phyloP scores from a whole-genome alignment of 768 basidiomycete species.

The Suillus ampliporus region DNA sequence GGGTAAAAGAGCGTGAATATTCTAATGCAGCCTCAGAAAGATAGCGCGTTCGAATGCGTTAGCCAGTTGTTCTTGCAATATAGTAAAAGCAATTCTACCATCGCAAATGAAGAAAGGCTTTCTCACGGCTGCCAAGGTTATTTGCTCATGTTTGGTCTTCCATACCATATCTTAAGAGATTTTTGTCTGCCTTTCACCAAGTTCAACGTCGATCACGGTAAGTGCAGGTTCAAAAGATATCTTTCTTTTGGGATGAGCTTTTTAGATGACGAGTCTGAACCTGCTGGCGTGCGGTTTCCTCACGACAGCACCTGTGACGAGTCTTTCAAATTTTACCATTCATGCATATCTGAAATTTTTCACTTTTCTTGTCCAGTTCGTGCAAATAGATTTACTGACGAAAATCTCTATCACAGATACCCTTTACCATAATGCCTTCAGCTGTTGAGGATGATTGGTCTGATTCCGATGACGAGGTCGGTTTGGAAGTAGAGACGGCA shows the following conservation, averaged over 20 bases:
- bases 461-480: constrained; percentile 74
- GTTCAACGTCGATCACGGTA: constrained; percentile 23
- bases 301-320: constrained; percentile 65
- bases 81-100: neutral
- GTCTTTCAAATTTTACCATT: constrained; percentile 75
- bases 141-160: constrained; percentile 10
- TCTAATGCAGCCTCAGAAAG: neutral
- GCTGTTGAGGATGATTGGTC: constrained; percentile 70
- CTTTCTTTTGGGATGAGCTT: constrained; percentile 47
- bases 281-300: constrained; percentile 63
- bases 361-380: neutral
- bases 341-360: constrained; percentile 82
- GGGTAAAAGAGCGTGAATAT: constrained; percentile 12
- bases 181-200: constrained; percentile 21
- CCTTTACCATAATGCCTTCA: constrained; percentile 44
- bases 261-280: constrained; percentile 87
- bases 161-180: constrained; percentile 16
- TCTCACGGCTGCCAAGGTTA: constrained; percentile 20
- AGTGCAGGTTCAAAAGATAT: constrained; percentile 18
- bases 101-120: constrained; percentile 23
- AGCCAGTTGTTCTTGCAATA: neutral
- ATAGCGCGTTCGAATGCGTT: neutral
- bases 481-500: constrained; percentile 65
- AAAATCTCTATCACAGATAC: constrained; percentile 11
- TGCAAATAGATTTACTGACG: constrained; percentile 16